A percentile compares a stretch with the other conserved stretches of the same genome.
phyloP scores from a whole-genome alignment of 495 filamentous ascomycete genomes.

The Aspergillus leporis region DNA sequence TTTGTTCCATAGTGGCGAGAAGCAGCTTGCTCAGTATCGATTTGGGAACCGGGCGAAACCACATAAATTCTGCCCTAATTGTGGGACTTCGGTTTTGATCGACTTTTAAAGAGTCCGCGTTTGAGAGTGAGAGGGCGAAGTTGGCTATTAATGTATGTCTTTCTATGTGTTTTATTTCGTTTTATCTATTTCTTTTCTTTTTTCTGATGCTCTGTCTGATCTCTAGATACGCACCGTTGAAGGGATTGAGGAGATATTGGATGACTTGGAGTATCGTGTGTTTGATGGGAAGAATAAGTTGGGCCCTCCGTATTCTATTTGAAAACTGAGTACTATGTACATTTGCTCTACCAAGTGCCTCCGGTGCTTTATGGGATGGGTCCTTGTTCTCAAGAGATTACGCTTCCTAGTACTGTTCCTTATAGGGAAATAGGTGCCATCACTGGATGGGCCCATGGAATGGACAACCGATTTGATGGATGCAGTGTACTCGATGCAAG shows the following conservation, averaged over 20 bases:
- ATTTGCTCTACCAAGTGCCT: not conserved
- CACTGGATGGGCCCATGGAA: no score
- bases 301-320: not conserved
- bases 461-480: no score
- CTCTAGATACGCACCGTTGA: not conserved
- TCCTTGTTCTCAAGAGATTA: no score
- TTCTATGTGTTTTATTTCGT: not conserved
- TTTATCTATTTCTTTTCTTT: not conserved
- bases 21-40: conserved; percentile 25
- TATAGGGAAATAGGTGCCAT: no score
- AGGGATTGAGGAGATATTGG: not conserved
- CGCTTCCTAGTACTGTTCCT: no score
- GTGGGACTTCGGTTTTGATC: conserved; percentile 17
- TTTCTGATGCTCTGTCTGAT: not conserved
- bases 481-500: no score
- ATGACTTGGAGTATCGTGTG: not conserved
- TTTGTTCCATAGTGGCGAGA: conserved; percentile 18
- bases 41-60: conserved; percentile 18
- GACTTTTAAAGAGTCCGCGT: not conserved
- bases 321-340: not conserved
- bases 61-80: conserved; percentile 33
- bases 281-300: conserved; percentile 5
- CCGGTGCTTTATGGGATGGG: not conserved
- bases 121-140: not conserved
- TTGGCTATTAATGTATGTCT: conserved; percentile 3